These are phyloP conservation scores for Fusarium siculi DNA, from an alignment of 2,329 filamentous ascomycete species.

Conservation along the genomic window DNA sequence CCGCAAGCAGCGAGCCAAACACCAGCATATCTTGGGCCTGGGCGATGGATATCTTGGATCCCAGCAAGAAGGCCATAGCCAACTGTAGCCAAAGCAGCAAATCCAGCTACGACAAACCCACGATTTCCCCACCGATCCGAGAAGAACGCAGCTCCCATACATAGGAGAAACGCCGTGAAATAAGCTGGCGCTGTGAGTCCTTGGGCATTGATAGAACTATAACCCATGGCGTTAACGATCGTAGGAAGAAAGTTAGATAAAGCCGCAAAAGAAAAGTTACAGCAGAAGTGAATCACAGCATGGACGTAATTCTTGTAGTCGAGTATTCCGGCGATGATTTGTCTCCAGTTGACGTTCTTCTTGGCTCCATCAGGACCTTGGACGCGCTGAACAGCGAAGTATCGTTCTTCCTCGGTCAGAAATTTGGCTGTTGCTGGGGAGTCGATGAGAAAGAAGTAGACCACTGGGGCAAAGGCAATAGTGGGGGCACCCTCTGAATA, in stretches of 20 bases:
- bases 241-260: conserved; percentile 34
- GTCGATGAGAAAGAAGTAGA: conserved; percentile 34
- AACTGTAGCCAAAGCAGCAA: not conserved
- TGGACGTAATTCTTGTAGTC: conserved; percentile 36
- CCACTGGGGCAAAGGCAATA: not conserved
- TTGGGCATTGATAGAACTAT: conserved; percentile 14
- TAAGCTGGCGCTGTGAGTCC: conserved; percentile 23
- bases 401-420: conserved; percentile 11
- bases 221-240: conserved; percentile 14
- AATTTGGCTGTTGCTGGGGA: conserved; percentile 24
- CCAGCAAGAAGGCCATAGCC: conserved; percentile 17
- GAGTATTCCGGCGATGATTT: conserved; percentile 2
- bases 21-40: conserved; percentile 3
- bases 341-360: conserved; percentile 18
- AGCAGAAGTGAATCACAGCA: conserved; percentile 34
- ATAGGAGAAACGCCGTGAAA: conserved; percentile 4
- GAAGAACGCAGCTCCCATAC: conserved; percentile 18
- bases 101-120: conserved; percentile 1
- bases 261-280: conserved; percentile 34
- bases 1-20: conserved; percentile 27
- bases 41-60: not conserved
- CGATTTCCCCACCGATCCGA: conserved; percentile 23
- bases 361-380: conserved; percentile 1
- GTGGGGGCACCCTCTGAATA: conserved; percentile 11
- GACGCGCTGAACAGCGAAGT: not conserved